Conservation (phyloP, 257 asterid genomes). For the Nicotiana paniculata region DNA sequence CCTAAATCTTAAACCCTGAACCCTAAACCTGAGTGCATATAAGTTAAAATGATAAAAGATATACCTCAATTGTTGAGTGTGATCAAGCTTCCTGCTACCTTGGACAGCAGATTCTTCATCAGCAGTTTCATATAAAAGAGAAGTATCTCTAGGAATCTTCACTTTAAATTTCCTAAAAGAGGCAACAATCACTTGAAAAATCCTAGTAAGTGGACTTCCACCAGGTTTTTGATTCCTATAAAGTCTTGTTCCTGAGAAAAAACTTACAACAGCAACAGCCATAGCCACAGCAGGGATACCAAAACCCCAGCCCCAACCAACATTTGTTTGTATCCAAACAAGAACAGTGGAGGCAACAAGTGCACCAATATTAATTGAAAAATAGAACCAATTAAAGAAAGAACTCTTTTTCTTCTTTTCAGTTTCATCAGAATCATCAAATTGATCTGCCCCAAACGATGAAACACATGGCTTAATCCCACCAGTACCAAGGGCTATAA, state of each 20-base stretch:
- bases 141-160: constrained; percentile 12
- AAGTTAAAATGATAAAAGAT: too few relatives aligned
- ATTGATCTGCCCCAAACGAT: too few relatives aligned
- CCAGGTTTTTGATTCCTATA: constrained; percentile 60
- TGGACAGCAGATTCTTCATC: constrained; percentile 37
- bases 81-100: constrained; percentile 64
- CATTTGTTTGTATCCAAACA: constrained; percentile 58
- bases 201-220: constrained; percentile 61
- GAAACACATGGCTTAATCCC: too few relatives aligned
- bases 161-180: too few relatives aligned
- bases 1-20: too few relatives aligned
- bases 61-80: constrained; percentile 48
- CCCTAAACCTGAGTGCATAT: too few relatives aligned
- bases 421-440: too few relatives aligned
- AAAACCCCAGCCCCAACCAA: constrained; percentile 73
- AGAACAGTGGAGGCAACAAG: constrained; percentile 50
- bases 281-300: constrained; percentile 70
- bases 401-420: too few relatives aligned
- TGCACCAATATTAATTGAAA: constrained; percentile 65
- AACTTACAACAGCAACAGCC: constrained; percentile 54
- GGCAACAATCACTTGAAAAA: constrained; percentile 51
- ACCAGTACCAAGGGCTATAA: too few relatives aligned
- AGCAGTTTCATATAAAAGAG: constrained; percentile 34
- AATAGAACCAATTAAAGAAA: constrained; percentile 60
- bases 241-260: constrained; percentile 49